A percentile compares a stretch with the other conserved stretches of the same genome.
Evolutionary conservation across 1,139 yeast genomes (phyloP).

Genomic region (Taphrina betulina): DNA sequence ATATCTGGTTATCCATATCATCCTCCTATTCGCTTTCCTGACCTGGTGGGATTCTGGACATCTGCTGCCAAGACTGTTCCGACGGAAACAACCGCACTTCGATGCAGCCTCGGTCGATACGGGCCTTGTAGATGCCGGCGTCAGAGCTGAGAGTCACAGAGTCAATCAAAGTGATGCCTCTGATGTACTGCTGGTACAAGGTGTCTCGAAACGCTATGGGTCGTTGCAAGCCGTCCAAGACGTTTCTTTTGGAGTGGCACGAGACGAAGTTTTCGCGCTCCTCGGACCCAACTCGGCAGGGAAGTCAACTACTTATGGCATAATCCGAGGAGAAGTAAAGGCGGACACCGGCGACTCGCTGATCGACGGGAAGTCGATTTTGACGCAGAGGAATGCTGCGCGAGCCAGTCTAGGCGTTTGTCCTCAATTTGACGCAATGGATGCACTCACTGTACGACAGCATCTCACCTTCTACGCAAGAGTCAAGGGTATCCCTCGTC

Average conservation of each 20-base stretch:
- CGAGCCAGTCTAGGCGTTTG: conserved; percentile 46
- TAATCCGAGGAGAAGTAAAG: conserved; percentile 56
- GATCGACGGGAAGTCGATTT: conserved; percentile 43
- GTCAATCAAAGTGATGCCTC: conserved; percentile 34
- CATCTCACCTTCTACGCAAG: conserved; percentile 44
- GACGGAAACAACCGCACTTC: neutral
- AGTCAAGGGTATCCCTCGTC: conserved; percentile 52
- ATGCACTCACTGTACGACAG: conserved; percentile 44
- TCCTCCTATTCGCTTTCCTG: conserved; percentile 40
- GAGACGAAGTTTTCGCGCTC: conserved; percentile 45
- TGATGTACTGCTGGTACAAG: conserved; percentile 41
- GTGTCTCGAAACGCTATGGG: conserved; percentile 43
- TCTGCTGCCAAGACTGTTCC: conserved; percentile 36
- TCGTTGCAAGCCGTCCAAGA: conserved; percentile 43
- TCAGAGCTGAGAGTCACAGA: neutral
- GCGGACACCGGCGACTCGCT: conserved; percentile 43
- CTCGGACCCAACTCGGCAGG: conserved; percentile 99
- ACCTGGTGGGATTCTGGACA: conserved; percentile 46
- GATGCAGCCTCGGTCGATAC: conserved; percentile 3
- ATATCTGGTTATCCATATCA: conserved; percentile 42
- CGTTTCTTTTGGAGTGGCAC: conserved; percentile 45
- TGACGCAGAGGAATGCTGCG: conserved; percentile 42
- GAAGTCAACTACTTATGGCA: conserved; percentile 78
- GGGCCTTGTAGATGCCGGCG: neutral
- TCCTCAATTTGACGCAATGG: conserved; percentile 48